These are phyloP conservation scores for Trichoderma asperellum DNA, from an alignment of 2,329 filamentous ascomycete genomes.

Conservation along the genomic window DNA sequence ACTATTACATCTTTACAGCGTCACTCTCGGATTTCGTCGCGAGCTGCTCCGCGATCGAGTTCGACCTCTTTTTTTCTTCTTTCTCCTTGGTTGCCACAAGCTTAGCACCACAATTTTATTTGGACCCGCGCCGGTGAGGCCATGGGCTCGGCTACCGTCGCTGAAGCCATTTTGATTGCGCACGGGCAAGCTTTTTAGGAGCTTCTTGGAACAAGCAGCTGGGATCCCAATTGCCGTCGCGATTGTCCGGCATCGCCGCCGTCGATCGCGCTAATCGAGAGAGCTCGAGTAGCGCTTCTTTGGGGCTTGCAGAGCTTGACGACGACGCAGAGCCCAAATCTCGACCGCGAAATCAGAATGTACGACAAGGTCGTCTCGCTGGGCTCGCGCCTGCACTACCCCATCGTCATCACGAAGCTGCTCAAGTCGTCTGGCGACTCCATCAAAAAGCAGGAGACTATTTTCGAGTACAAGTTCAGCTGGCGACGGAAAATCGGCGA, in stretches of 20 bases:
- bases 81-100: not conserved
- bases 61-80: not conserved
- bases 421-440: conserved; percentile 75
- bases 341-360: conserved; percentile 36
- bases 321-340: conserved; percentile 8
- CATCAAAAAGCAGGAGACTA: conserved; percentile 73
- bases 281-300: conserved; percentile 19
- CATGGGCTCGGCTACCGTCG: conserved; percentile 41
- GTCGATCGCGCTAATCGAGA: conserved; percentile 16
- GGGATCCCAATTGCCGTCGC: conserved; percentile 6
- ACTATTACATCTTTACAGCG: not conserved
- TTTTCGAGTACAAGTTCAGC: conserved; percentile 87
- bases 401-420: conserved; percentile 87
- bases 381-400: conserved; percentile 77
- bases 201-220: conserved; percentile 28
- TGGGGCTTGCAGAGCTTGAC: conserved; percentile 6
- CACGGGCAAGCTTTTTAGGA: conserved; percentile 40
- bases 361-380: conserved; percentile 52
- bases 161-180: conserved; percentile 39
- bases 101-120: not conserved
- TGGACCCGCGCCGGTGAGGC: conserved; percentile 34
- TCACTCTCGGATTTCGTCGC: not conserved
- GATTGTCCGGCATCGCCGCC: conserved; percentile 1
- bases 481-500: conserved; percentile 79
- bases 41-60: not conserved